phyloP scores from a whole-genome alignment of 106 monocot genomes.

The Platanthera zijinensis region DNA sequence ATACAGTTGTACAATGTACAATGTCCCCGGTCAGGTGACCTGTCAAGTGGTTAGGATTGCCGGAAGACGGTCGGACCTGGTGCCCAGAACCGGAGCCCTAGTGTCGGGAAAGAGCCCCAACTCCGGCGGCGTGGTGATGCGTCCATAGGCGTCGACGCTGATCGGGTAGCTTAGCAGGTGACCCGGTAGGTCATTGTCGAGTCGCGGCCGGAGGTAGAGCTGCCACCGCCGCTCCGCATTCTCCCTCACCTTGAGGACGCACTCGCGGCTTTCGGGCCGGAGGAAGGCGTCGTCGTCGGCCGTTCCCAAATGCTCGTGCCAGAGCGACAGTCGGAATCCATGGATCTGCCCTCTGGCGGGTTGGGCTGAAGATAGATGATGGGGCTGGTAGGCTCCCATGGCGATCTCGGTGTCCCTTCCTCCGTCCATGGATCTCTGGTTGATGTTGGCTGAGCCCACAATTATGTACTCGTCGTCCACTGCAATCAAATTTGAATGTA shows the following conservation, averaged over 20 bases:
- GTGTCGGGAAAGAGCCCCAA: conserved; percentile 20
- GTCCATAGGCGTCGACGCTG: not conserved
- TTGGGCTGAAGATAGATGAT: conserved; percentile 4
- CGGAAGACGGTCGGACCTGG: conserved; percentile 16
- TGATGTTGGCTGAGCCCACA: conserved; percentile 25
- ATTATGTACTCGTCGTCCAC: conserved; percentile 28
- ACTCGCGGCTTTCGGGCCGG: conserved; percentile 11
- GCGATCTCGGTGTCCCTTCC: conserved; percentile 25
- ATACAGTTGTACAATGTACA: no score
- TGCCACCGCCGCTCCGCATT: conserved; percentile 12
- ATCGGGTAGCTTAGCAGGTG: conserved; percentile 25
- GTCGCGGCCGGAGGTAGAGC: not conserved
- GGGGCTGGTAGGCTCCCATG: conserved; percentile 25
- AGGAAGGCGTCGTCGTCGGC: conserved; percentile 11
- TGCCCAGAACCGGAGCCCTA: conserved; percentile 18
- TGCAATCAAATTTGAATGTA: not conserved
- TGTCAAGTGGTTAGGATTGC: conserved; percentile 20
- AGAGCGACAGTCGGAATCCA: conserved; percentile 42
- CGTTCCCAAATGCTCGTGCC: conserved; percentile 47
- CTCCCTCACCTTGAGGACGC: conserved; percentile 14
- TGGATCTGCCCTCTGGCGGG: conserved; percentile 41
- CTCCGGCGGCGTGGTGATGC: conserved; percentile 1
- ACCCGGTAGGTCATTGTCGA: not conserved
- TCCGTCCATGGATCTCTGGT: conserved; percentile 31
- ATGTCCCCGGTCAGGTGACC: no score